Conservation (phyloP, 2,329 filamentous ascomycete genomes). For the Fusarium tjaetaba region DNA sequence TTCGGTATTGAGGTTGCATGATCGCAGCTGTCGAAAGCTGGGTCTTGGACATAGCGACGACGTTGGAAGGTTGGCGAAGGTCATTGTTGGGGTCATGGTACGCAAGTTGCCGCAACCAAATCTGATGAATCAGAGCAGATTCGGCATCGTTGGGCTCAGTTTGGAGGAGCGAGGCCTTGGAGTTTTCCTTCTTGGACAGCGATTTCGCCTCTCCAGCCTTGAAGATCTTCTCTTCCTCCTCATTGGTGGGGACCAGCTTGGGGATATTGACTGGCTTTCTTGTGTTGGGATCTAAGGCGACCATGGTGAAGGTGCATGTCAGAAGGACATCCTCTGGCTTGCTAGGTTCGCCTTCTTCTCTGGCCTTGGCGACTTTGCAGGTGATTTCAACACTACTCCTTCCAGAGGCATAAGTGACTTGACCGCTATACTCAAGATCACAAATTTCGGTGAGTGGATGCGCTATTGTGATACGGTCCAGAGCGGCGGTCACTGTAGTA, state of each 20-base stretch:
- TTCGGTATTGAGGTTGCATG: conserved; percentile 46
- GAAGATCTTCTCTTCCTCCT: conserved; percentile 43
- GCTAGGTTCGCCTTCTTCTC: conserved; percentile 64
- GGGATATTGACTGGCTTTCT: conserved; percentile 44
- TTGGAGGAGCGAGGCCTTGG: conserved; percentile 41
- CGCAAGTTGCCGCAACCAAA: conserved; percentile 44
- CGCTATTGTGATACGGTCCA: conserved; percentile 66
- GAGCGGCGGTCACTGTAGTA: conserved; percentile 60
- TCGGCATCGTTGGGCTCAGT: conserved; percentile 44
- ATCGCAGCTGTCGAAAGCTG: conserved; percentile 43
- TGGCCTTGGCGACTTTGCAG: conserved; percentile 75
- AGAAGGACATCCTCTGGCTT: conserved; percentile 56
- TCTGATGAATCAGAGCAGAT: conserved; percentile 44
- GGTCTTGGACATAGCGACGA: conserved; percentile 44
- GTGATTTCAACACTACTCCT: conserved; percentile 79
- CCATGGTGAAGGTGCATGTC: conserved; percentile 53
- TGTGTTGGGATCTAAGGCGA: conserved; percentile 43
- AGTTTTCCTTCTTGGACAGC: conserved; percentile 38
- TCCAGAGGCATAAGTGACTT: conserved; percentile 74
- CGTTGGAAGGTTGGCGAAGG: conserved; percentile 41
- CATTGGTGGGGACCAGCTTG: conserved; percentile 38
- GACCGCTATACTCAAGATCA: conserved; percentile 75
- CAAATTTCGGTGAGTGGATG: conserved; percentile 80
- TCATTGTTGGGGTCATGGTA: conserved; percentile 44
- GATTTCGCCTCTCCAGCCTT: conserved; percentile 43